phyloP scores from a whole-genome alignment of 176 grass and related monocot species.

The Rhynchospora breviuscula region DNA sequence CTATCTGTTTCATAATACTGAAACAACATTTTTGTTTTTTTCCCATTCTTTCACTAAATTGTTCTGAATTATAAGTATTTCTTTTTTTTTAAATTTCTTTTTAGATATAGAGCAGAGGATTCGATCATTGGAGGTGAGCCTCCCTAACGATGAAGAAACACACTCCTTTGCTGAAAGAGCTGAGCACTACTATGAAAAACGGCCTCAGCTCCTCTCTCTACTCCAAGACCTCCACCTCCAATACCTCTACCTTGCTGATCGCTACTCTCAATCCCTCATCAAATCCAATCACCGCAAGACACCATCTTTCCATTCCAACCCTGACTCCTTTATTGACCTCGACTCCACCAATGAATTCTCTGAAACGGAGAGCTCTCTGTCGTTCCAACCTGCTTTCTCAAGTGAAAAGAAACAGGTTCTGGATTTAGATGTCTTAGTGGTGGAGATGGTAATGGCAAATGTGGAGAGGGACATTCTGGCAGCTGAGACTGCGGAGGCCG shows the following conservation, averaged over 20 bases:
- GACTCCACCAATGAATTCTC: slow-evolving; percentile 51
- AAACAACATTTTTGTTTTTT: too few relatives aligned
- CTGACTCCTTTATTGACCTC: slow-evolving; percentile 27
- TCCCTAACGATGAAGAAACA: slow-evolving; percentile 41
- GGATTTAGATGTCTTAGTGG: slow-evolving; percentile 30
- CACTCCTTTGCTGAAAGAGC: slow-evolving; percentile 78
- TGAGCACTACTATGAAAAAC: slow-evolving; percentile 71
- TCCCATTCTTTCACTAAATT: not conserved
- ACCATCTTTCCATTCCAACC: not conserved
- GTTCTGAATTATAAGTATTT: too few relatives aligned
- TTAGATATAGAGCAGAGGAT: slow-evolving; percentile 84
- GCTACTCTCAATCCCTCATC: slow-evolving; percentile 64
- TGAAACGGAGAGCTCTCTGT: slow-evolving; percentile 78
- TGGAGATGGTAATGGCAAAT: slow-evolving; percentile 53
- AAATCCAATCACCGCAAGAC: not conserved
- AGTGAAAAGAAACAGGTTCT: not conserved
- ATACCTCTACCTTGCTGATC: slow-evolving; percentile 93
- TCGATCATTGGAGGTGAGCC: slow-evolving; percentile 42
- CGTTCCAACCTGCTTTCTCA: slow-evolving; percentile 41
- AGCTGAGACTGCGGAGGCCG: slow-evolving; percentile 33
- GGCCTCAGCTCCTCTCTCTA: slow-evolving; percentile 75
- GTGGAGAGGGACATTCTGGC: slow-evolving; percentile 51
- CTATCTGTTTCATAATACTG: too few relatives aligned
- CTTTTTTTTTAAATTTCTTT: too few relatives aligned
- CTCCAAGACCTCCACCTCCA: slow-evolving; percentile 81